phyloP scores from a whole-genome alignment of 139 green algal genomes.

The Chlorella ohadii region DNA sequence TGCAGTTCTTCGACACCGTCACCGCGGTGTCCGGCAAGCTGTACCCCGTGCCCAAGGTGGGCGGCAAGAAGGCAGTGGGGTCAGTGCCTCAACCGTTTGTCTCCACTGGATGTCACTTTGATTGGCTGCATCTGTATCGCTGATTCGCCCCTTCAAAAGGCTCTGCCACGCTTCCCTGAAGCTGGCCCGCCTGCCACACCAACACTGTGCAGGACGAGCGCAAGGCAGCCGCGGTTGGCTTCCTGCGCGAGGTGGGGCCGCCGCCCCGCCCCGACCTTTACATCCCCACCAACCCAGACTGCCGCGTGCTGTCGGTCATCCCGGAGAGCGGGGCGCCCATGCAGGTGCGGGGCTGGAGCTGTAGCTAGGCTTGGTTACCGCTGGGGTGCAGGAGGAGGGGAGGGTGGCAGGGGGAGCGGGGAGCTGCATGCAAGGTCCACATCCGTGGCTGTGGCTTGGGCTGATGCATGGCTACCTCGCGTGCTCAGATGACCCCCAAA shows the following conservation, averaged over 20 bases:
- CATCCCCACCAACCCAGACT: slow-evolving; percentile 87
- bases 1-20: slow-evolving; percentile 80
- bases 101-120: too few species aligned
- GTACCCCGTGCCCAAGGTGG: slow-evolving; percentile 60
- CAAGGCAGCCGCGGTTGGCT: slow-evolving; percentile 37
- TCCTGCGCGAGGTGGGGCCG: slow-evolving; percentile 46
- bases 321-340: slow-evolving; percentile 78
- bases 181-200: too few species aligned
- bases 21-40: slow-evolving; percentile 72
- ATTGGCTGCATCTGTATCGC: too few species aligned
- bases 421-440: too few species aligned
- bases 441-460: neutral
- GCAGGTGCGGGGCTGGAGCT: slow-evolving; percentile 73
- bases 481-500: neutral
- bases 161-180: too few species aligned
- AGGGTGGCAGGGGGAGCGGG: too few species aligned
- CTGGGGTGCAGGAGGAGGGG: neutral
- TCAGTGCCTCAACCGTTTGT: too few species aligned
- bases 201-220: slow-evolving; percentile 63
- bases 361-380: neutral
- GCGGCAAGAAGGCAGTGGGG: too few species aligned
- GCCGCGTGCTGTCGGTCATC: slow-evolving; percentile 69
- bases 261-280: slow-evolving; percentile 80
- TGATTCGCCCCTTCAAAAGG: too few species aligned
- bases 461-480: neutral